phyloP scores from a whole-genome alignment of 495 filamentous ascomycete species.

The Cercophora sp. region DNA sequence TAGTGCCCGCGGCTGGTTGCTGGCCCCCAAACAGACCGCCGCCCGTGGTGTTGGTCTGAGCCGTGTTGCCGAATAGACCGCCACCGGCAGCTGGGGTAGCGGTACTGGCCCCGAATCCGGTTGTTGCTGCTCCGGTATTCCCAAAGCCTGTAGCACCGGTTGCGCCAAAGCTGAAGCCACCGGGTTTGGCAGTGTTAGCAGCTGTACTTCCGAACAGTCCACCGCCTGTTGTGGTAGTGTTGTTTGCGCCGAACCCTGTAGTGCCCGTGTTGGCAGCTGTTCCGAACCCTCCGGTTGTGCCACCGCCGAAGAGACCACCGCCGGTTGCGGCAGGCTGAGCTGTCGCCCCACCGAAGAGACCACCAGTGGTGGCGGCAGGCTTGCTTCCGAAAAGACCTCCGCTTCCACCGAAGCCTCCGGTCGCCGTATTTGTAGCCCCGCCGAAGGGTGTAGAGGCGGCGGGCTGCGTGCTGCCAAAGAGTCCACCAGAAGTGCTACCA shows the following conservation, averaged over 20 bases:
- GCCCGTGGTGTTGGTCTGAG: constrained; percentile 26
- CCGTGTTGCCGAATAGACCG: constrained; percentile 55
- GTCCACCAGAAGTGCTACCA: constrained; percentile 16
- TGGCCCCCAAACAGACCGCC: constrained; percentile 50
- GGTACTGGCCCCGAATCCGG: constrained; percentile 28
- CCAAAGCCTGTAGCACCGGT: constrained; percentile 29
- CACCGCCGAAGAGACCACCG: constrained; percentile 6
- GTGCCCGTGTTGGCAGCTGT: constrained; percentile 33
- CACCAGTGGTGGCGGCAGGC: constrained; percentile 28
- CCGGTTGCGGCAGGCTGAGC: constrained; percentile 17
- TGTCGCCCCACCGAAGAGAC: constrained; percentile 31
- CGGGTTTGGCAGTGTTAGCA: constrained; percentile 32
- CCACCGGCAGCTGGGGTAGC: constrained; percentile 44
- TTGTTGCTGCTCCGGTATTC: constrained; percentile 20
- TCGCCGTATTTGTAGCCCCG: constrained; percentile 38
- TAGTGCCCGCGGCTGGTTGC: constrained; percentile 20
- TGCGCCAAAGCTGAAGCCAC: constrained; percentile 29
- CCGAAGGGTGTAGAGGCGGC: constrained; percentile 34
- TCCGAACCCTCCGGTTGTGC: constrained; percentile 26
- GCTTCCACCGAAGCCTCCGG: constrained; percentile 40
- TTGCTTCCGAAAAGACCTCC: constrained; percentile 48
- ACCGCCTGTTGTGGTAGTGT: constrained; percentile 34
- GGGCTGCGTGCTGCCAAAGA: background rate
- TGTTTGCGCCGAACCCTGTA: constrained; percentile 33
- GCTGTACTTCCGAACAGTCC: constrained; percentile 29